A percentile compares a stretch with the other conserved stretches of the same genome.
Evolutionary conservation across 495 filamentous ascomycete genomes (phyloP).

Genomic region (Peziza echinospora): DNA sequence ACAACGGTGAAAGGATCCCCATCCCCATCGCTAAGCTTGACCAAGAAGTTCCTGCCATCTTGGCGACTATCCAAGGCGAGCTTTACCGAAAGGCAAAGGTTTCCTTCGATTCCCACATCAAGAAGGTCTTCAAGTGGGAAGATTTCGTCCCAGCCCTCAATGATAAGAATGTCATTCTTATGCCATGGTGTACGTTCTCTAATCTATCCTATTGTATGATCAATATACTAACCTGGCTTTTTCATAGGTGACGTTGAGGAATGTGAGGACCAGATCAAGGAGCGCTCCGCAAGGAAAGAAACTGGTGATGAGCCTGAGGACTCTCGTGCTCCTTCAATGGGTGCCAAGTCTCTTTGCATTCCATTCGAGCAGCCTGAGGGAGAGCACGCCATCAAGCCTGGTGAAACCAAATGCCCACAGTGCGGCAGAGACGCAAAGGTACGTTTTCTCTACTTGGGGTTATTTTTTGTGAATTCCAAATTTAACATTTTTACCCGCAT

Average conservation of each 20-base stretch:
- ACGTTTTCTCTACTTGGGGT: background rate
- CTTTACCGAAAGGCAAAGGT: slow-evolving; percentile 66
- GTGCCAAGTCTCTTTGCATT: slow-evolving; percentile 92
- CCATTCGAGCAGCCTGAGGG: slow-evolving; percentile 86
- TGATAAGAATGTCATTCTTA: slow-evolving; percentile 71
- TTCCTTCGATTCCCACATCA: slow-evolving; percentile 53
- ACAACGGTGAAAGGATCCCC: slow-evolving; percentile 58
- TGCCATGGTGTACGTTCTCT: slow-evolving; percentile 43
- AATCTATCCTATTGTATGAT: background rate
- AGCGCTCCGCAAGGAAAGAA: slow-evolving; percentile 50
- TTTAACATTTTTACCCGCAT: background rate
- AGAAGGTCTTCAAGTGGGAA: slow-evolving; percentile 65
- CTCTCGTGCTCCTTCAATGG: slow-evolving; percentile 73
- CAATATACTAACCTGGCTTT: too few relatives aligned
- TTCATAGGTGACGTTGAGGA: slow-evolving; percentile 36
- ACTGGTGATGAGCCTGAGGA: slow-evolving; percentile 53
- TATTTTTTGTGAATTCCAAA: background rate
- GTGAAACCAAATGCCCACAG: slow-evolving; percentile 77
- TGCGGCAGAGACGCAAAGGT: slow-evolving; percentile 30
- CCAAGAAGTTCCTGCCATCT: slow-evolving; percentile 48
- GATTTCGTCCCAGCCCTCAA: slow-evolving; percentile 75
- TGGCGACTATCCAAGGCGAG: slow-evolving; percentile 72
- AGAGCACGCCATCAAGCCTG: slow-evolving; percentile 32
- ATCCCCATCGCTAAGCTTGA: slow-evolving; percentile 51
- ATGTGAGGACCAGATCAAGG: slow-evolving; percentile 90